phyloP scores from a whole-genome alignment of 2,329 filamentous ascomycete genomes.

The Ophiostoma triangulosporum region DNA sequence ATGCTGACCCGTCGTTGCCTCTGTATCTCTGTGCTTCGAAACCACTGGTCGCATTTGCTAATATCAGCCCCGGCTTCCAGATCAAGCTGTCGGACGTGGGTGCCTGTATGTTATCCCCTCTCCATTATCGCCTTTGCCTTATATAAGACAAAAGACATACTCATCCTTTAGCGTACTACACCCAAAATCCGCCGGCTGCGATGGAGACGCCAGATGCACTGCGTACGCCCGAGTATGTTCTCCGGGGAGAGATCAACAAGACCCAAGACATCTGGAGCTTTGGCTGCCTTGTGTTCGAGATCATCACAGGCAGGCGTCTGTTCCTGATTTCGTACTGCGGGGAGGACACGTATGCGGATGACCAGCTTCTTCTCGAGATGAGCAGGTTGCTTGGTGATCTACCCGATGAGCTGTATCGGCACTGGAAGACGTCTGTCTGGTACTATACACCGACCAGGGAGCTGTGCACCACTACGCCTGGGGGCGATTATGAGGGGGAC shows the following conservation, averaged over 20 bases:
- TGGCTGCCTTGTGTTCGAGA: slow-evolving; percentile 6
- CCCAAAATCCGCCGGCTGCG: background rate
- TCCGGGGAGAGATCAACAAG: background rate
- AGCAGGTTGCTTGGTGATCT: background rate
- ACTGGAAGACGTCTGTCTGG: background rate
- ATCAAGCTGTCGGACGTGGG: slow-evolving; percentile 4
- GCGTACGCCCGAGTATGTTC: background rate
- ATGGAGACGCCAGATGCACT: background rate
- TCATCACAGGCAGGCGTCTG: slow-evolving; percentile 2
- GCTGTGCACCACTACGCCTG: background rate
- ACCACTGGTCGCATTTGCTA: background rate
- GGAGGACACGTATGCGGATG: background rate
- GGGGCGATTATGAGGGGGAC: too few relatives aligned
- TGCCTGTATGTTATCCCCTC: slow-evolving; percentile 12
- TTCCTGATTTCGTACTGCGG: background rate
- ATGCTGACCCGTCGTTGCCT: background rate
- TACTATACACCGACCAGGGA: slow-evolving; percentile 1
- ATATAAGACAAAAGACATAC: too few relatives aligned
- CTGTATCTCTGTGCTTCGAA: background rate
- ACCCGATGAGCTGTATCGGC: background rate
- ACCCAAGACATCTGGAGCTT: slow-evolving; percentile 6
- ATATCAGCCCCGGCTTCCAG: background rate
- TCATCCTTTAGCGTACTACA: background rate
- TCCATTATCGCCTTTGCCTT: slow-evolving; percentile 10
- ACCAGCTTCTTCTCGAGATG: background rate